Base-by-base conservation (phyloP, 2,329 filamentous ascomycete genomes). In the Emmonsia crescens region DNA sequence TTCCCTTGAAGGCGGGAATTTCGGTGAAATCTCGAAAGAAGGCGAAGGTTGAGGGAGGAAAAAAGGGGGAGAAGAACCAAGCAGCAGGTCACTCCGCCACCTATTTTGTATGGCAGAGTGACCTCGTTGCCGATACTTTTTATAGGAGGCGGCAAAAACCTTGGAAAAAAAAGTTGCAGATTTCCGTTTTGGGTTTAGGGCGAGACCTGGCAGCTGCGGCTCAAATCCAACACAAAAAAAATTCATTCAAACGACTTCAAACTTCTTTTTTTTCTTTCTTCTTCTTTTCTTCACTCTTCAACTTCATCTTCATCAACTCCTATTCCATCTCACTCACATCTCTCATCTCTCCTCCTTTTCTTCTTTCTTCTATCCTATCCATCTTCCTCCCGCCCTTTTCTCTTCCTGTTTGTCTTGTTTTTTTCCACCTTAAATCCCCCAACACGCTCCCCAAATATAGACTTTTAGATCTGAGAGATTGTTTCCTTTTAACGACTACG, bases 401-500 rank as follows among this genome's bases (percentile, higher is more conserved):
- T 27, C 57, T 61, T 52, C 57, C 54, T 49, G 16, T 48, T 60
- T 54, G 31, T 52, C 24, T 38, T 61, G n/a, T 61, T 52, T 48
- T 48, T 60, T 54, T n/a, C n/a, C 59, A 55, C 31, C 48, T 60
- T 62, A 52, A 14, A 33, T 31, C 29, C 6, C 6, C 5, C 8
- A 38, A 8, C 9, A 38, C 36, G 36, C 16, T 54, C 38, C 29
- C 21, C 40, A 40, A 27, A 49, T n/a, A 60, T 54, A 60, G 27
- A 60, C 31, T 57, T 52, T 29, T 62, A 62, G 60, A 62, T 57
- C 52, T 61, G 57, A 57, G 61, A 62, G 61, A 60, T 38, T 57
- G 24, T 52, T 44, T 52, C n/a, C 31, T 40, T 52, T 40, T 61
- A 44, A 27, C 49, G 51, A 55, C 57, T 56, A 55, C 51, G 57